Evolutionary conservation across 2,329 filamentous ascomycete species (phyloP).

Genomic region (Aplosporella prunicola): DNA sequence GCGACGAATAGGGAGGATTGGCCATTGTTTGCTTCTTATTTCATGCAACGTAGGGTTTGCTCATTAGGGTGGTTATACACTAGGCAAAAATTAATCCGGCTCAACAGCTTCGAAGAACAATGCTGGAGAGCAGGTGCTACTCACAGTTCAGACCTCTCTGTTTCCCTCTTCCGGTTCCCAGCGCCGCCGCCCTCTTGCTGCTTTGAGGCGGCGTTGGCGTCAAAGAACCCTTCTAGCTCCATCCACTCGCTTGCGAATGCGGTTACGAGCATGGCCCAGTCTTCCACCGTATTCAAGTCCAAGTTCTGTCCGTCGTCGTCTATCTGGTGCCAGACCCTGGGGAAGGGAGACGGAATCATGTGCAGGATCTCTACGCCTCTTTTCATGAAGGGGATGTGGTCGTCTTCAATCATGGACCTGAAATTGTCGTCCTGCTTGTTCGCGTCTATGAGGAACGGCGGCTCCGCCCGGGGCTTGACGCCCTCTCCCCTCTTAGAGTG

Average conservation of each 20-base stretch:
- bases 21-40: neutral
- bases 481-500: slow-evolving; percentile 26
- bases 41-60: neutral
- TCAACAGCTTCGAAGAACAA: neutral
- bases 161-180: slow-evolving; percentile 1
- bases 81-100: neutral
- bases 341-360: slow-evolving; percentile 78
- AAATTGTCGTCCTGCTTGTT: slow-evolving; percentile 45
- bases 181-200: slow-evolving; percentile 6
- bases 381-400: slow-evolving; percentile 83
- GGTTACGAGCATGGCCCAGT: slow-evolving; percentile 78
- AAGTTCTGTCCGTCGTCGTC: slow-evolving; percentile 77
- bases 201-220: slow-evolving; percentile 7
- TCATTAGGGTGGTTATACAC: neutral
- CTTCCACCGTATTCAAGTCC: slow-evolving; percentile 67
- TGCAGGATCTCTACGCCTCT: slow-evolving; percentile 84
- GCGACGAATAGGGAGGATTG: neutral
- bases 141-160: slow-evolving; percentile 23
- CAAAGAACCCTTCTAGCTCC: slow-evolving; percentile 58
- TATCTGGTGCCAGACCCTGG: slow-evolving; percentile 75
- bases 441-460: slow-evolving; percentile 56
- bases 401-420: slow-evolving; percentile 56
- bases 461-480: slow-evolving; percentile 22
- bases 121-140: slow-evolving; percentile 5
- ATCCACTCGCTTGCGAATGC: slow-evolving; percentile 89